Evolutionary conservation across 352 stramenopile species (phyloP).

Genomic region (Globisporangium barbulae): DNA sequence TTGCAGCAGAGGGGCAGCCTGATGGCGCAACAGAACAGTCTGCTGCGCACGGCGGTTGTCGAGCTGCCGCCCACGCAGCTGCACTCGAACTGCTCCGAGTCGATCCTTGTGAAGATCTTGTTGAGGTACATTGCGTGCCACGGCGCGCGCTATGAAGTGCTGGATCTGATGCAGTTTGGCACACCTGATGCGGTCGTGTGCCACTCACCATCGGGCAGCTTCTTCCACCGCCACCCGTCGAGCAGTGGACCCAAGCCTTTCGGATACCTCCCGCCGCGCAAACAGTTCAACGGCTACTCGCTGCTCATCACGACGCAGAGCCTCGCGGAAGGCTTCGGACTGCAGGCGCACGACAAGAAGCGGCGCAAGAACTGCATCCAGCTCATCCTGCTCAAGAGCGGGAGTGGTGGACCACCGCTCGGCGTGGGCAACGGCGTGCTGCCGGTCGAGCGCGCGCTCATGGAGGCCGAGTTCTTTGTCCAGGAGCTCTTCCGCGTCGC

Average conservation of each 20-base stretch:
- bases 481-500: conserved; percentile 78
- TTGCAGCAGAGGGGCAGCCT: conserved; percentile 15
- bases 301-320: conserved; percentile 77
- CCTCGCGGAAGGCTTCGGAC: conserved; percentile 28
- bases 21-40: conserved; percentile 31
- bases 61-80: conserved; percentile 53
- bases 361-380: conserved; percentile 66
- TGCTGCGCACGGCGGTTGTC: conserved; percentile 49
- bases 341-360: conserved; percentile 37
- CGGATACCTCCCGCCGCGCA: conserved; percentile 17
- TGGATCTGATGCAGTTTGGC: conserved; percentile 82
- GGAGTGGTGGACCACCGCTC: conserved; percentile 21
- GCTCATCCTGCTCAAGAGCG: conserved; percentile 62
- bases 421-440: conserved; percentile 53
- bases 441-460: conserved; percentile 56
- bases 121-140: conserved; percentile 86
- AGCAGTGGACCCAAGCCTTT: conserved; percentile 24
- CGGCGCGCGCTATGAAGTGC: conserved; percentile 71
- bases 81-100: conserved; percentile 68
- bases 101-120: conserved; percentile 74
- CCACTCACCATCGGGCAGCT: conserved; percentile 70
- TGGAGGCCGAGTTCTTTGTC: conserved; percentile 74
- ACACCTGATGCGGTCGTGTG: conserved; percentile 81
- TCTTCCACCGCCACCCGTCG: conserved; percentile 61
- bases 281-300: conserved; percentile 52